These are phyloP conservation scores for Epichloe uncinata DNA, from an alignment of 2,329 filamentous ascomycete species.

Conservation along the genomic window DNA sequence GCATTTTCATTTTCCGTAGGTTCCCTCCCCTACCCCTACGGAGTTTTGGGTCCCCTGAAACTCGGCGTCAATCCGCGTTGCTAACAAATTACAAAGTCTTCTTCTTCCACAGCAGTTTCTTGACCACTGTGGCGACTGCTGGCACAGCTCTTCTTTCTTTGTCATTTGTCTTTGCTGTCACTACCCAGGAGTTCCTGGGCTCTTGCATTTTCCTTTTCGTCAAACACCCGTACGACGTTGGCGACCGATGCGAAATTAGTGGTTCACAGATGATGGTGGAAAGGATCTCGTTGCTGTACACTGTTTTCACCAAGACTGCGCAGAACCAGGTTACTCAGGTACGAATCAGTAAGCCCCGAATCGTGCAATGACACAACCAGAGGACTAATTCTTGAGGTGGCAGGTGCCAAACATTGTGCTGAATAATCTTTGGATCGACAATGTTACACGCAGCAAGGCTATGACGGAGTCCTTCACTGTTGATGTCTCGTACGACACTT, in stretches of 20 bases:
- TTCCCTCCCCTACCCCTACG: slow-evolving; percentile 6
- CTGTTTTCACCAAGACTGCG: slow-evolving; percentile 73
- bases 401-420: slow-evolving; percentile 82
- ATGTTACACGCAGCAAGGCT: slow-evolving; percentile 76
- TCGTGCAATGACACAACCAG: neutral
- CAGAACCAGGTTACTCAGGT: slow-evolving; percentile 62
- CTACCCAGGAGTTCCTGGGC: slow-evolving; percentile 88
- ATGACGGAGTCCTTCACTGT: slow-evolving; percentile 80
- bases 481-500: slow-evolving; percentile 73
- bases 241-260: slow-evolving; percentile 77
- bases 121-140: slow-evolving; percentile 74
- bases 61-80: neutral
- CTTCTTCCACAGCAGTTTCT: slow-evolving; percentile 78
- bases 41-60: neutral
- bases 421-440: slow-evolving; percentile 91
- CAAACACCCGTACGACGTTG: slow-evolving; percentile 95
- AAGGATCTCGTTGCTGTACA: slow-evolving; percentile 87
- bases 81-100: slow-evolving; percentile 41
- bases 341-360: neutral
- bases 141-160: slow-evolving; percentile 85
- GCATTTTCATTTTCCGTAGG: slow-evolving; percentile 70
- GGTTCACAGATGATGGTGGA: slow-evolving; percentile 67
- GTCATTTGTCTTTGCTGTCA: slow-evolving; percentile 92
- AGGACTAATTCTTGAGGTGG: slow-evolving; percentile 22
- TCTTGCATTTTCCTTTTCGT: slow-evolving; percentile 98